Conservation (phyloP, 2,329 filamentous ascomycete genomes). For the Gnomoniopsis sp. region DNA sequence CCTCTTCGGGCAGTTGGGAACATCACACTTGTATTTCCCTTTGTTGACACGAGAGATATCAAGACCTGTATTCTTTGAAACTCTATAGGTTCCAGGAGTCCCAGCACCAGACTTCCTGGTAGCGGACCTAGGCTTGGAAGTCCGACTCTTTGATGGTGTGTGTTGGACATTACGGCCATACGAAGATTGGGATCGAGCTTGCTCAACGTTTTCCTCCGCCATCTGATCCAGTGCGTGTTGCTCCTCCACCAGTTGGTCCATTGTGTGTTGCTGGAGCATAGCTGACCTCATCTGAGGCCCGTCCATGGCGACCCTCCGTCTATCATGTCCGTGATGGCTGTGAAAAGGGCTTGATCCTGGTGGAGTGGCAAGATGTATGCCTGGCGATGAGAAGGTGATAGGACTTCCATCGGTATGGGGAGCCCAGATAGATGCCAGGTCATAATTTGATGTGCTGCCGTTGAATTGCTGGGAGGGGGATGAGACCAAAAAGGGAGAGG, state of each 20-base stretch:
- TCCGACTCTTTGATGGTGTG: constrained; percentile 6
- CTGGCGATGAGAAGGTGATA: constrained; percentile 15
- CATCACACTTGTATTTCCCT: too few relatives aligned
- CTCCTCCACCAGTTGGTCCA: too few relatives aligned
- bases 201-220: too few relatives aligned
- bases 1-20: constrained; percentile 6
- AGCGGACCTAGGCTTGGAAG: constrained; percentile 11
- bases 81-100: constrained; percentile 6
- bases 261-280: constrained; percentile 13
- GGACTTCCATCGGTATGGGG: constrained; percentile 13
- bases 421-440: constrained; percentile 16
- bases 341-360: constrained; percentile 6
- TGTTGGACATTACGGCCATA: background rate
- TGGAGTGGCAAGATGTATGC: constrained; percentile 6
- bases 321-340: constrained; percentile 8
- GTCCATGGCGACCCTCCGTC: constrained; percentile 15
- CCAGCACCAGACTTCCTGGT: constrained; percentile 2
- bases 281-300: constrained; percentile 16
- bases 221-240: too few relatives aligned
- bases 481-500: background rate
- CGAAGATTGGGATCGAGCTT: too few relatives aligned
- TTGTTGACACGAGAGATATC: background rate
- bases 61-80: constrained; percentile 12
- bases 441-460: constrained; percentile 7
- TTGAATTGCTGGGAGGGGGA: constrained; percentile 5